Conservation (phyloP, 2,329 filamentous ascomycete genomes). For the Aureobasidium pullulans region DNA sequence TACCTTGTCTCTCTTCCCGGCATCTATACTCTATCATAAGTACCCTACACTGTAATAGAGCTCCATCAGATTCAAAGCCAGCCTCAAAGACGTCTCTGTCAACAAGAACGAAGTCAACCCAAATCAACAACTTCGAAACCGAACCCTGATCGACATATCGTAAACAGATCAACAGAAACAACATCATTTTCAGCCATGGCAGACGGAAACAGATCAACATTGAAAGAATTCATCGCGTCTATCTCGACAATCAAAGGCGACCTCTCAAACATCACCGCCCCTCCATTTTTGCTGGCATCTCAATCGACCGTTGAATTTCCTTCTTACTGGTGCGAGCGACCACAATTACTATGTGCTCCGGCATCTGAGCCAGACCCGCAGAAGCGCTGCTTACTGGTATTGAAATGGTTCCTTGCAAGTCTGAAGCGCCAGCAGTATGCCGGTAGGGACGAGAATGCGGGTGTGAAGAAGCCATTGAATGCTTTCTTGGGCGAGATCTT, state of each 20-base stretch:
- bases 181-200: not conserved
- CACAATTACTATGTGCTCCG: slow-evolving; percentile 39
- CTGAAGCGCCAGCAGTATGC: slow-evolving; percentile 43
- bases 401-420: slow-evolving; percentile 44
- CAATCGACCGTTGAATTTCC: slow-evolving; percentile 41
- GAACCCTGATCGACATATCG: not conserved
- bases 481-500: slow-evolving; percentile 45
- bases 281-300: slow-evolving; percentile 38
- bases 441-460: slow-evolving; percentile 34
- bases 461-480: slow-evolving; percentile 46
- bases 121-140: not conserved
- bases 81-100: not conserved
- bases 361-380: slow-evolving; percentile 34
- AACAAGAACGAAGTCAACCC: not conserved
- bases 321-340: slow-evolving; percentile 41
- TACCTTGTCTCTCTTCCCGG: not conserved
- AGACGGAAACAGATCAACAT: slow-evolving; percentile 13
- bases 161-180: not conserved
- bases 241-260: slow-evolving; percentile 41
- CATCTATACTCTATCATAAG: no score
- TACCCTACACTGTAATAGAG: no score
- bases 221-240: slow-evolving; percentile 29
- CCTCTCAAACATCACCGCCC: slow-evolving; percentile 40
- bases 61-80: no score
- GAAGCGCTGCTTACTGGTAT: slow-evolving; percentile 36